Evolutionary conservation across 139 green algal species (phyloP).

Genomic region (Klebsormidium nitens): DNA sequence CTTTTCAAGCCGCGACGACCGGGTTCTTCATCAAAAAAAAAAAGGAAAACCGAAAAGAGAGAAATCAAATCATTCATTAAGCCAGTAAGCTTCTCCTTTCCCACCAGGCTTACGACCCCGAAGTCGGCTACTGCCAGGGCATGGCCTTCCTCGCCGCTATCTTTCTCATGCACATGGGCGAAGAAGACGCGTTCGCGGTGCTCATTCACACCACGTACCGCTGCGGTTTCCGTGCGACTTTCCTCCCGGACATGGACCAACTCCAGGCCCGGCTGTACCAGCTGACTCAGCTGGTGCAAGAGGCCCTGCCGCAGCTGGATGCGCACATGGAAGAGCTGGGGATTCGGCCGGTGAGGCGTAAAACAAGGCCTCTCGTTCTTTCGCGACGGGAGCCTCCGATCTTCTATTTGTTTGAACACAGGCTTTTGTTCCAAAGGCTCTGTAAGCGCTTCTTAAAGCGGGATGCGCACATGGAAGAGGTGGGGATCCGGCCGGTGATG

Average conservation of each 20-base stretch:
- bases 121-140: conserved; percentile 77
- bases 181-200: conserved; percentile 78
- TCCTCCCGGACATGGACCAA: conserved; percentile 42
- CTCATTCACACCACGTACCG: conserved; percentile 29
- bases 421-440: too few species aligned
- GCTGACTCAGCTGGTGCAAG: conserved; percentile 38
- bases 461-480: conserved; percentile 47
- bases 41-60: neutral
- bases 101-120: conserved; percentile 25
- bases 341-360: conserved; percentile 54
- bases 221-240: conserved; percentile 26
- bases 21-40: neutral
- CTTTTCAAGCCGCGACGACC: neutral
- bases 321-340: conserved; percentile 51
- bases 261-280: conserved; percentile 35
- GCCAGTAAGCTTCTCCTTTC: too few species aligned
- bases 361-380: too few species aligned
- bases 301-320: conserved; percentile 21
- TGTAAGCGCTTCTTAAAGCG: too few species aligned
- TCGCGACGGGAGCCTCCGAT: too few species aligned
- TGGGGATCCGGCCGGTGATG: conserved; percentile 53
- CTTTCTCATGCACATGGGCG: conserved; percentile 85
- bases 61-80: conserved; percentile 13
- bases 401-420: conserved; percentile 6
- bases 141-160: conserved; percentile 90